Evolutionary conservation across 768 basidiomycete genomes (phyloP).

Genomic region (Lentinula lateritia): DNA sequence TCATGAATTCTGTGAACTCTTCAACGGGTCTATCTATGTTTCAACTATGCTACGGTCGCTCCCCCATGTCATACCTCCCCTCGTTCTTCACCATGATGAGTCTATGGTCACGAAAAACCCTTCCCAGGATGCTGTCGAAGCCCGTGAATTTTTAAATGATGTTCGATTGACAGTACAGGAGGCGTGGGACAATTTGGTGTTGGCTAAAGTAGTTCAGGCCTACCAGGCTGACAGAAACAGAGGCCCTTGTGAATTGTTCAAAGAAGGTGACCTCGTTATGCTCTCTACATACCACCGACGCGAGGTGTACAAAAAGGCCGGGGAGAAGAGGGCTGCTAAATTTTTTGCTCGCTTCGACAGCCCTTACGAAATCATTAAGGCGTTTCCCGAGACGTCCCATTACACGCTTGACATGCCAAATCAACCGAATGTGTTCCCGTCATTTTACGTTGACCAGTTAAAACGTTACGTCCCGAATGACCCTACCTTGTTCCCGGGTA

Average conservation of each 20-base stretch:
- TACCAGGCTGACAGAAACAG: constrained; percentile 23
- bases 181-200: constrained; percentile 27
- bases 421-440: constrained; percentile 14
- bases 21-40: constrained; percentile 24
- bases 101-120: not conserved
- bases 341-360: constrained; percentile 35
- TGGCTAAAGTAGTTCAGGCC: constrained; percentile 23
- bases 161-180: constrained; percentile 9
- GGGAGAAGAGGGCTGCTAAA: constrained; percentile 28
- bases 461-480: constrained; percentile 16
- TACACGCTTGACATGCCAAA: constrained; percentile 14
- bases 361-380: constrained; percentile 15
- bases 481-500: constrained; percentile 16
- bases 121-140: not conserved
- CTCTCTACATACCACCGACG: constrained; percentile 27
- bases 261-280: constrained; percentile 29
- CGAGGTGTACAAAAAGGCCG: constrained; percentile 23
- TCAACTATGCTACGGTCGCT: constrained; percentile 16
- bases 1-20: constrained; percentile 24
- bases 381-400: constrained; percentile 5
- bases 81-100: not conserved
- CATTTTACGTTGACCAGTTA: constrained; percentile 23
- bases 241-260: constrained; percentile 14
- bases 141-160: not conserved
- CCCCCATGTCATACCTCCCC: constrained; percentile 13